Base-by-base conservation (phyloP, 2,329 filamentous ascomycete species). In the Chrysoporthe deuterocubensis region DNA sequence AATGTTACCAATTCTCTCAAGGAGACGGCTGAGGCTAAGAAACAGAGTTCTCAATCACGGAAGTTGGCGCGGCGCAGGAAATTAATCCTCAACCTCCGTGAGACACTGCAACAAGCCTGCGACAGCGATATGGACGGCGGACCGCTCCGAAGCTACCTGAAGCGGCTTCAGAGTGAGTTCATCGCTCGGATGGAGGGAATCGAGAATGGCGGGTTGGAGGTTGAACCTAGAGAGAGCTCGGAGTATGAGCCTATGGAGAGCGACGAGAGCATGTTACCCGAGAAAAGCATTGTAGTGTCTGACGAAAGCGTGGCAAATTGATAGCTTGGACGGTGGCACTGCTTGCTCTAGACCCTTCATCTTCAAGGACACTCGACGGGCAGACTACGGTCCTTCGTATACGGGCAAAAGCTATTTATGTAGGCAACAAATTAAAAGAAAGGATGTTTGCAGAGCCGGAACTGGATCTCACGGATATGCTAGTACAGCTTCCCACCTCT, bases 81-180 rank as follows among this genome's bases (percentile, higher is more conserved):
- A 70, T 78, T 97, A 14, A 84, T 97, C 1, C 81, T 96, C 8
- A 89, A 88, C 43, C 78, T 97, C 14, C 86, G 88, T 60, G 92
- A 94, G 72, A 89, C 92, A 58, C 81, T 97, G 37, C 76, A 86
- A 14, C 91, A 96, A 68, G 90, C 91, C 0, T 81, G 83, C 1
- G 82, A 88, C 18, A 90, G 90, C 0, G 83, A 81, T 0, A 90
- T 94, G 82, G 83, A 90, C 43, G 87, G 90, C 0, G 83, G 85
- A 2, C 83, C 87, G 0, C 79, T 97, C 42, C 80, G 82, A 26
- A 81, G 80, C 57, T 94, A 92, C 84, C 77, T 96, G 57, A 81
- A 79, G 65, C 85, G 85, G 69, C 77, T 96, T 14, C 92, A 95
- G 75, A 85, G 85, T 61, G 92, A 96, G 65, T 97, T 97, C 74